Conservation (phyloP, 1,284 basidiomycete species). For the Marasmius fiardii region DNA sequence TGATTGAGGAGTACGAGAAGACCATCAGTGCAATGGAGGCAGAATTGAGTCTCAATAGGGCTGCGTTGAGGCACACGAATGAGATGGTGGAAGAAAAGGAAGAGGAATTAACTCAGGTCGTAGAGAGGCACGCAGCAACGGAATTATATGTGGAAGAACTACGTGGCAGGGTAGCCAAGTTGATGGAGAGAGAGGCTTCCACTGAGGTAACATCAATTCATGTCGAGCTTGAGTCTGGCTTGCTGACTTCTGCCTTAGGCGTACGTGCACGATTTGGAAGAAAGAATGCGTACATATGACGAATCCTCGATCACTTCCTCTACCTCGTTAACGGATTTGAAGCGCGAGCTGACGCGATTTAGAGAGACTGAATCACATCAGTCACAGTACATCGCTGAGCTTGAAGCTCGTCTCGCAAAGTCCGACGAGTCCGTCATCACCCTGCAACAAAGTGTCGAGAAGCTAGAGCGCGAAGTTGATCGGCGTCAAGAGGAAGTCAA, state of each 20-base stretch:
- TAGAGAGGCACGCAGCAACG: conserved; percentile 70
- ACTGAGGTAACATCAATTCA: conserved; percentile 66
- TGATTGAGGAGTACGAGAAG: conserved; percentile 99
- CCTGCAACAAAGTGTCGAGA: conserved; percentile 71
- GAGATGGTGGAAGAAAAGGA: conserved; percentile 91
- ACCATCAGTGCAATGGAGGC: conserved; percentile 95
- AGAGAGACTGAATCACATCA: conserved; percentile 76
- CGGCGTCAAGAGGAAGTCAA: conserved; percentile 65
- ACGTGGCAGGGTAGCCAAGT: conserved; percentile 73
- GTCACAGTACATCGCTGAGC: conserved; percentile 81
- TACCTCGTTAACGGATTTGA: conserved; percentile 77
- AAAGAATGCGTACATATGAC: conserved; percentile 81
- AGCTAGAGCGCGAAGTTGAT: conserved; percentile 75
- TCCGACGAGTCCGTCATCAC: conserved; percentile 74
- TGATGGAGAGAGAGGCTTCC: conserved; percentile 85
- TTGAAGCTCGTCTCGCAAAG: conserved; percentile 79
- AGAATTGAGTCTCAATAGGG: conserved; percentile 86
- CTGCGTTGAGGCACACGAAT: conserved; percentile 86
- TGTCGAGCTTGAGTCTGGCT: background rate
- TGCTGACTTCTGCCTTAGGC: conserved; percentile 42
- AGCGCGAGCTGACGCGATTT: conserved; percentile 77
- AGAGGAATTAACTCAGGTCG: conserved; percentile 64
- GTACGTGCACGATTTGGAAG: conserved; percentile 91
- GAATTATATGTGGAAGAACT: conserved; percentile 89
- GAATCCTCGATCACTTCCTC: conserved; percentile 75